These are phyloP conservation scores for Dentipellis sp. DNA, from an alignment of 768 basidiomycete species.

Conservation along the genomic window DNA sequence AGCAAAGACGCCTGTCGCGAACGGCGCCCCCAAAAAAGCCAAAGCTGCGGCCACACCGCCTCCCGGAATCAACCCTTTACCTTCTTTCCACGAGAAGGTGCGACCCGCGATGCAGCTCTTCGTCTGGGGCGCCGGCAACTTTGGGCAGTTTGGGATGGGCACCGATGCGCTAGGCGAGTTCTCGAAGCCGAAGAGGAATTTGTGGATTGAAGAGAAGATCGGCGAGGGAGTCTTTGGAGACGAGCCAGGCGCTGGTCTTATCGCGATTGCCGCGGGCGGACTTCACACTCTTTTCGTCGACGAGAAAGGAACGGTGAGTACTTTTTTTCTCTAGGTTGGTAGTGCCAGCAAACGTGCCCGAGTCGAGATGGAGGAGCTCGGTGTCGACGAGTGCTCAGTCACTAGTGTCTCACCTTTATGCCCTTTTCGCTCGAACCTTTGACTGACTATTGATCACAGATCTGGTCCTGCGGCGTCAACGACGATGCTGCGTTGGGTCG, in stretches of 20 bases:
- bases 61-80: conserved; percentile 44
- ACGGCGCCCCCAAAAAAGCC: neutral
- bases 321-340: neutral
- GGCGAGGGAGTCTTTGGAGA: conserved; percentile 62
- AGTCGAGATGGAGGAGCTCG: no score
- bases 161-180: conserved; percentile 63
- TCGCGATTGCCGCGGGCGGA: conserved; percentile 74
- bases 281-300: conserved; percentile 87
- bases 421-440: neutral
- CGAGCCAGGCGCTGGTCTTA: conserved; percentile 63
- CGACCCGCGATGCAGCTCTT: conserved; percentile 71
- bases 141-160: conserved; percentile 93
- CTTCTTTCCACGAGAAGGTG: conserved; percentile 41
- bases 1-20: neutral
- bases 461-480: conserved; percentile 83
- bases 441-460: conserved; percentile 27
- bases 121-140: conserved; percentile 88
- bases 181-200: conserved; percentile 65
- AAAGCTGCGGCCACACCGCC: neutral
- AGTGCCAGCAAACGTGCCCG: neutral
- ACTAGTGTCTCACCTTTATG: neutral
- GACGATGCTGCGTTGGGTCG: conserved; percentile 86
- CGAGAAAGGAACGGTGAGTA: conserved; percentile 78
- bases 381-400: no score
- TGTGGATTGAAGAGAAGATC: conserved; percentile 71